phyloP scores from a whole-genome alignment of 1,284 basidiomycete species.

The Boletus smithii region DNA sequence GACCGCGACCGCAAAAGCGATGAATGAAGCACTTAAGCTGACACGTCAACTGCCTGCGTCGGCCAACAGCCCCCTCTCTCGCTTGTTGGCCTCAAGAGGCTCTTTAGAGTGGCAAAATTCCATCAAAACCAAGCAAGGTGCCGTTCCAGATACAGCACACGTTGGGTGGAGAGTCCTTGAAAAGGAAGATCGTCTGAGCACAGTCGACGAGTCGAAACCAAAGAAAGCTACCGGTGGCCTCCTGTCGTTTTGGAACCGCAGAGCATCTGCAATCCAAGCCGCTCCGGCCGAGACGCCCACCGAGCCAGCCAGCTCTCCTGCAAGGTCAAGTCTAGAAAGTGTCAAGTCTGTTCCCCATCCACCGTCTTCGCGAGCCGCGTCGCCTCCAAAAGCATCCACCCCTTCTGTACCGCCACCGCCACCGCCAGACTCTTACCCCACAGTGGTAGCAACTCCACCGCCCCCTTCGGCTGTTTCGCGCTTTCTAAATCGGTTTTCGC shows the following conservation, averaged over 20 bases:
- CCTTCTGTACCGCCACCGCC: too few species aligned
- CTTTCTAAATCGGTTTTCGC: conserved; percentile 67
- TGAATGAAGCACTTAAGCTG: conserved; percentile 56
- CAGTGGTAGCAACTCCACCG: conserved; percentile 22
- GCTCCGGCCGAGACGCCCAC: conserved; percentile 14
- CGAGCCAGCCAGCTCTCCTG: conserved; percentile 31
- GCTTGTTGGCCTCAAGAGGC: conserved; percentile 63
- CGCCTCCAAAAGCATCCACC: conserved; percentile 22
- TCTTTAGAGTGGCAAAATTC: conserved; percentile 70
- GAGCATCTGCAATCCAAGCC: conserved; percentile 27
- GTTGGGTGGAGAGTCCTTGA: conserved; percentile 65
- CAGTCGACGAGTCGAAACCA: conserved; percentile 37
- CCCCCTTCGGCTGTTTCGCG: conserved; percentile 64
- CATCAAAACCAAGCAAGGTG: conserved; percentile 52
- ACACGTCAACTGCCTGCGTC: conserved; percentile 56
- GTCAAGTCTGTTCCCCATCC: conserved; percentile 11
- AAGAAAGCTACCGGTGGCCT: conserved; percentile 53
- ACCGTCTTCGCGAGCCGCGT: conserved; percentile 20
- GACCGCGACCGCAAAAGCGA: conserved; percentile 53
- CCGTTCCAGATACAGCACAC: conserved; percentile 50
- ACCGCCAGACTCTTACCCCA: too few species aligned
- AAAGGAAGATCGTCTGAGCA: conserved; percentile 37
- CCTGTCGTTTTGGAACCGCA: conserved; percentile 67
- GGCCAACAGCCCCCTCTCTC: conserved; percentile 58
- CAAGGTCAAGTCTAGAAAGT: conserved; percentile 39